Conservation (phyloP, 164 flowering plant species). For the Dillenia suffruticosa region DNA sequence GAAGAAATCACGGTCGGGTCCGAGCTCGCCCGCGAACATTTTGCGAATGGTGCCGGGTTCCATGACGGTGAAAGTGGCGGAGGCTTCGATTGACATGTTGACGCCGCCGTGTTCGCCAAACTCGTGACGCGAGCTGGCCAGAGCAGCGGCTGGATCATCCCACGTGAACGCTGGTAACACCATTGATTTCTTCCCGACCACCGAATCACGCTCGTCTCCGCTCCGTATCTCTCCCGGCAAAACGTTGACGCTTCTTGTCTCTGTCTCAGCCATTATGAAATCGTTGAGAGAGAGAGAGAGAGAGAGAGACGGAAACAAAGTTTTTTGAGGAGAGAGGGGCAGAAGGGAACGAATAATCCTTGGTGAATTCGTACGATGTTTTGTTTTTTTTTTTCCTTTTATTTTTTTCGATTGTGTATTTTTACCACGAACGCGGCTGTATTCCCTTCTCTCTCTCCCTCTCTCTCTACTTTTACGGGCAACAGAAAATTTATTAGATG, state of each 20-base stretch:
- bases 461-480: no score
- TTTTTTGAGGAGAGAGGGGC: not conserved
- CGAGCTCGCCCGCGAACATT: conserved; percentile 92
- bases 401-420: no score
- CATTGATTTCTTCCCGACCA: conserved; percentile 31
- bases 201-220: conserved; percentile 18
- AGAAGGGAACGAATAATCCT: no score
- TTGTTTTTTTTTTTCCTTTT: no score
- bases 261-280: conserved; percentile 27
- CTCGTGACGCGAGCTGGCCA: conserved; percentile 75
- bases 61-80: conserved; percentile 98
- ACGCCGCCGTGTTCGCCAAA: conserved; percentile 98
- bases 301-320: conserved; percentile 1
- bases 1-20: conserved; percentile 90
- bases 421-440: no score
- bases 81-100: conserved; percentile 98
- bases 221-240: conserved; percentile 27
- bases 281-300: not conserved
- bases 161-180: not conserved
- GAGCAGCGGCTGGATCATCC: conserved; percentile 69
- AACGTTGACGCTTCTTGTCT: not conserved
- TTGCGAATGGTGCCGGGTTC: conserved; percentile 88
- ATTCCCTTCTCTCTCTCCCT: no score
- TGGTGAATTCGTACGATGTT: no score
- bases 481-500: no score